Base-by-base conservation (phyloP, 805 yeast genomes). In the Yarrowia alimentaria region DNA sequence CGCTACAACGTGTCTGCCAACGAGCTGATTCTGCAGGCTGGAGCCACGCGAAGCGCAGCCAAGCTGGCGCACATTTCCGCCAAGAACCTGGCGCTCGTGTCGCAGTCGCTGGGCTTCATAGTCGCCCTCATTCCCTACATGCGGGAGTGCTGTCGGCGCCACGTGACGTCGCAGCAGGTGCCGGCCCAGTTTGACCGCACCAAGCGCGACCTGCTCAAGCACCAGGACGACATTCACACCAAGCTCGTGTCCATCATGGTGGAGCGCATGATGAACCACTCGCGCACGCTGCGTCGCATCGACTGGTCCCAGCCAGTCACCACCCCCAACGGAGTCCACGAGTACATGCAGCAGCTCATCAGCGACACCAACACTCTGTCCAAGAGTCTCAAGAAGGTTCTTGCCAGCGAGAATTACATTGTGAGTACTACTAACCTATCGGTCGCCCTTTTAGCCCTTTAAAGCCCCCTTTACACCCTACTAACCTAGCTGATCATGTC, bases 41-140 rank as follows among this genome's bases (percentile, higher is more conserved):
- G 85, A 32, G 91, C 91, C 1, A 82, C 85, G 2, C 66, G 79
- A 56, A 30, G 37, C 9, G 77, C 89, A 0, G 85, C 91, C 0
- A 88, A 86, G 0, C 68, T 84, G 45, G 79, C 76, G 56, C 89
- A 83, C 60, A 83, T 85, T 45, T 80, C 86, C 3, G 82, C 88
- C 1, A 80, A 80, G 57, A 86, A 84, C 62, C 61, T 84, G 45
- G 81, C 88, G 0, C 70, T 83, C 30, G 78, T 85, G 28, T 77
- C 82, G 4, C 87, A 84, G 59, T 70, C 80, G n/a, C 68, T 84
- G 22, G 78, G 79, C 51, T 68, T 73, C 22, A 63, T 81, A 18
- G 64, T 75, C 16, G 57, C 61, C 0, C 53, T 70, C 16, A 58
- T 77, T 1, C 73, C 74, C 1, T 65, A 61, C 48, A 55, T 71